phyloP scores from a whole-genome alignment of 495 filamentous ascomycete genomes.

The Saxispiralis lemnorum region DNA sequence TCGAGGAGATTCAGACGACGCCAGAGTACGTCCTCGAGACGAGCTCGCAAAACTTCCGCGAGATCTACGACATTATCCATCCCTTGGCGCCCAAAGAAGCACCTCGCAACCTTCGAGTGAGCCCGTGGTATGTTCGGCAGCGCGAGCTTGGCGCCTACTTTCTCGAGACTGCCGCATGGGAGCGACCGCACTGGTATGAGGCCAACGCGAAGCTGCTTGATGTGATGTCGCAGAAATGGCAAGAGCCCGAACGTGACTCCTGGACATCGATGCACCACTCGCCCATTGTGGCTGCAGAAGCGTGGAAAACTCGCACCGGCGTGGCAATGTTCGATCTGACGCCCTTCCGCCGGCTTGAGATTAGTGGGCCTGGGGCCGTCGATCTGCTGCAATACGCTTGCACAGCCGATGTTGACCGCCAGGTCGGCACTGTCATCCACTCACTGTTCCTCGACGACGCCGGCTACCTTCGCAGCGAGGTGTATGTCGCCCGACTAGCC shows the following conservation, averaged over 20 bases:
- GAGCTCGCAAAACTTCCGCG: slow-evolving; percentile 33
- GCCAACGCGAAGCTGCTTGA: slow-evolving; percentile 27
- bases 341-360: slow-evolving; percentile 32
- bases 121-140: slow-evolving; percentile 31
- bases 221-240: slow-evolving; percentile 28
- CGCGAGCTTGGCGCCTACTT: slow-evolving; percentile 32
- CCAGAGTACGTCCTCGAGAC: slow-evolving; percentile 31
- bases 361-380: slow-evolving; percentile 30
- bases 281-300: slow-evolving; percentile 32
- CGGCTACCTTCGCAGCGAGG: slow-evolving; percentile 28
- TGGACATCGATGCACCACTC: slow-evolving; percentile 32
- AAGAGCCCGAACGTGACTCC: slow-evolving; percentile 28
- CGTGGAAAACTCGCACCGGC: slow-evolving; percentile 35
- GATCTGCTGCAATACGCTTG: slow-evolving; percentile 29
- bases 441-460: slow-evolving; percentile 29
- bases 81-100: slow-evolving; percentile 32
- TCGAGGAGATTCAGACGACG: slow-evolving; percentile 32
- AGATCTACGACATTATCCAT: slow-evolving; percentile 37
- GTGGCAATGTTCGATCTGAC: slow-evolving; percentile 39
- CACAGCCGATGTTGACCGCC: slow-evolving; percentile 26
- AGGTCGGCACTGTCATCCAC: slow-evolving; percentile 27
- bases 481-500: slow-evolving; percentile 26
- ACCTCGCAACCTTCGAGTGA: slow-evolving; percentile 30
- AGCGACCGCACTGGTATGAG: slow-evolving; percentile 36
- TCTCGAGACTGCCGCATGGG: slow-evolving; percentile 33